Conservation (phyloP, 1,284 basidiomycete species). For the Sparassis latifolia region DNA sequence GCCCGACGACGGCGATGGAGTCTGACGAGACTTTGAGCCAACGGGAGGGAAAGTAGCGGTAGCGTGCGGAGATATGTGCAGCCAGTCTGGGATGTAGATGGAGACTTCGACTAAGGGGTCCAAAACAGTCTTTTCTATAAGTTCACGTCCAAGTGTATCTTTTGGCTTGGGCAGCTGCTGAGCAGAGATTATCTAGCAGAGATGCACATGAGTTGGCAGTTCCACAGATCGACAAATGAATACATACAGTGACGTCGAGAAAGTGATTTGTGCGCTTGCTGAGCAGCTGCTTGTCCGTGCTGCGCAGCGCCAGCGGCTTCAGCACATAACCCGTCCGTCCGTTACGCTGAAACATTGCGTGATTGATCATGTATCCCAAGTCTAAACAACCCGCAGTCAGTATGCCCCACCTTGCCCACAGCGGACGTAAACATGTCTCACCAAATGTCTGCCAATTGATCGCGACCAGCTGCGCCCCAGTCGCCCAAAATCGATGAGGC, state of each 20-base stretch:
- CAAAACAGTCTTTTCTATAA: slow-evolving; percentile 51
- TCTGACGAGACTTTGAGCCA: background rate
- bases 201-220: background rate
- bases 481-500: slow-evolving; percentile 87
- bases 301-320: slow-evolving; percentile 78
- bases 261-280: slow-evolving; percentile 50
- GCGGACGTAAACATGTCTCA: slow-evolving; percentile 28
- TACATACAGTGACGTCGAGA: slow-evolving; percentile 58
- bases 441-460: slow-evolving; percentile 98
- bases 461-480: slow-evolving; percentile 91
- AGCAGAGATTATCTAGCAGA: slow-evolving; percentile 74
- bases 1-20: background rate
- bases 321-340: slow-evolving; percentile 85
- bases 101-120: slow-evolving; percentile 80
- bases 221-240: too few species aligned
- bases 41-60: slow-evolving; percentile 10
- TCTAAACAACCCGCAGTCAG: slow-evolving; percentile 38
- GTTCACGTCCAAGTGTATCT: slow-evolving; percentile 57
- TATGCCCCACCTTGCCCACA: background rate
- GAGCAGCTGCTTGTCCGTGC: slow-evolving; percentile 56
- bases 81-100: slow-evolving; percentile 72
- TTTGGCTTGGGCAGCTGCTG: slow-evolving; percentile 85
- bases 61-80: slow-evolving; percentile 7
- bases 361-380: slow-evolving; percentile 84
- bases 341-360: slow-evolving; percentile 91